These are phyloP conservation scores for Panellus pusillus DNA, from an alignment of 768 basidiomycete genomes.

Conservation along the genomic window DNA sequence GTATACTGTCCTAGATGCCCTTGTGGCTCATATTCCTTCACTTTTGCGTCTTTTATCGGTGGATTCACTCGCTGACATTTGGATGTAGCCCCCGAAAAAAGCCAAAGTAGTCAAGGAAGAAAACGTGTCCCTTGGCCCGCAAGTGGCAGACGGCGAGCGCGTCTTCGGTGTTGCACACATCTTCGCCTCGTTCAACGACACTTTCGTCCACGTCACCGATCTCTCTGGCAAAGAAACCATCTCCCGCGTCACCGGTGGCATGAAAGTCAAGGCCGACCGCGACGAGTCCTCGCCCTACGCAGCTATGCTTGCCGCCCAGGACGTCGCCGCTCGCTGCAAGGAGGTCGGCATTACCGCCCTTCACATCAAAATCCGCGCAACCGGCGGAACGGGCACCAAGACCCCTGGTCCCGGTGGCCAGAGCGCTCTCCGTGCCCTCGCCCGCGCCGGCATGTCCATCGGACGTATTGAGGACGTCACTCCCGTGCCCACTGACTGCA, in stretches of 20 bases:
- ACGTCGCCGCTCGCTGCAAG: slow-evolving; percentile 93
- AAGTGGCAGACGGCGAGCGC: slow-evolving; percentile 93
- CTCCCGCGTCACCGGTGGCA: slow-evolving; percentile 98
- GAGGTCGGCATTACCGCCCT: slow-evolving; percentile 98
- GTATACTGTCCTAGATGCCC: no score
- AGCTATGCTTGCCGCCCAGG: slow-evolving; percentile 98
- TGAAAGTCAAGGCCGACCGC: slow-evolving; percentile 99
- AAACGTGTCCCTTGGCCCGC: slow-evolving; percentile 88
- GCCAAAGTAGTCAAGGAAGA: slow-evolving; percentile 67
- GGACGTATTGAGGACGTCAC: slow-evolving; percentile 99
- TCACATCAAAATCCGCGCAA: slow-evolving; percentile 98
- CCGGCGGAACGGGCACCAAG: slow-evolving; percentile 98
- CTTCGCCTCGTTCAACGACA: slow-evolving; percentile 99
- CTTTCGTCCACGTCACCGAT: slow-evolving; percentile 99
- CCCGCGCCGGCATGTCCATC: slow-evolving; percentile 97
- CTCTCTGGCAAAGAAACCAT: slow-evolving; percentile 98
- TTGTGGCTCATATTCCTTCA: no score
- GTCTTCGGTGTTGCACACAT: slow-evolving; percentile 99
- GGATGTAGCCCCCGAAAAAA: slow-evolving; percentile 77
- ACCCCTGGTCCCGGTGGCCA: slow-evolving; percentile 99
- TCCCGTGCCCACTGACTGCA: slow-evolving; percentile 95
- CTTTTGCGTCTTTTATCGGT: no score
- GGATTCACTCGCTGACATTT: no score
- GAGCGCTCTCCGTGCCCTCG: slow-evolving; percentile 95
- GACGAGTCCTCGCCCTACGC: slow-evolving; percentile 99